Evolutionary conservation across 139 green algal genomes (phyloP).

Genomic region (Zygnema cylindricum): DNA sequence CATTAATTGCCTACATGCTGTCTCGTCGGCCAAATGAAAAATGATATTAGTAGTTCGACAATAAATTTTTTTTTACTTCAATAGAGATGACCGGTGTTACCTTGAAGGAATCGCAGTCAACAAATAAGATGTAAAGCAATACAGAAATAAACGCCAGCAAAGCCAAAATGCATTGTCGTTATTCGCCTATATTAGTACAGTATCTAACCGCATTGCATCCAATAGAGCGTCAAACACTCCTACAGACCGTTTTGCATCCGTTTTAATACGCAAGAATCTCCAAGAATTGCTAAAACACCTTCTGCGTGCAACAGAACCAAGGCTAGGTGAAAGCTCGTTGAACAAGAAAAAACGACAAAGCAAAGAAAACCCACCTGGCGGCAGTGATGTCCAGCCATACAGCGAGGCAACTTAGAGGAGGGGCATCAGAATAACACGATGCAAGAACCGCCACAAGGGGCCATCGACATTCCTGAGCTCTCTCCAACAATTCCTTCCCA

Average conservation of each 20-base stretch:
- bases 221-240: not conserved
- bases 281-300: conserved; percentile 13
- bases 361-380: not conserved
- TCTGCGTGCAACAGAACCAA: too few species aligned
- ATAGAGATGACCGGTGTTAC: too few species aligned
- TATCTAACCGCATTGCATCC: not conserved
- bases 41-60: too few species aligned
- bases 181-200: not conserved
- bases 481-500: conserved; percentile 18
- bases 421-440: conserved; percentile 29
- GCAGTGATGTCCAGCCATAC: conserved; percentile 31
- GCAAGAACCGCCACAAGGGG: conserved; percentile 30
- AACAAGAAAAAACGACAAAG: not conserved
- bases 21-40: too few species aligned
- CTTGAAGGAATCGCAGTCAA: too few species aligned
- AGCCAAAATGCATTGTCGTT: too few species aligned
- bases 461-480: conserved; percentile 1
- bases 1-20: too few species aligned
- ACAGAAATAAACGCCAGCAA: too few species aligned
- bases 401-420: conserved; percentile 19
- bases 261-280: not conserved
- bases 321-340: too few species aligned
- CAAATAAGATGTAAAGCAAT: too few species aligned
- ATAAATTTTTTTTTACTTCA: too few species aligned
- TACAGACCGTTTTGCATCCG: not conserved